Base-by-base conservation (phyloP, 441 rosid genomes). In the Rhodomyrtus psidioides region DNA sequence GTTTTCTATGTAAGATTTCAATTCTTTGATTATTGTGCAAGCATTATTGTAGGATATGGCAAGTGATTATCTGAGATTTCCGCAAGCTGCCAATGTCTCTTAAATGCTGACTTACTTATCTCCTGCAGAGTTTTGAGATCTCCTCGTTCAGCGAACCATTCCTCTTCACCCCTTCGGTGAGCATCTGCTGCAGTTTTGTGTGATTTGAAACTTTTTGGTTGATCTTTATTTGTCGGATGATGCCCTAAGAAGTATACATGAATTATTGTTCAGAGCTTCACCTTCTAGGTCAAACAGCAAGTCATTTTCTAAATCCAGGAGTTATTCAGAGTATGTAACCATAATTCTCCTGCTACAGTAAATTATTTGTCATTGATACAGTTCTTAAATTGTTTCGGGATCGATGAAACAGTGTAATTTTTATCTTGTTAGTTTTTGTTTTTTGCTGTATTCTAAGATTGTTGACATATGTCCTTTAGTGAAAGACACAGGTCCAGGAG, bases 401-500 rank as follows among this genome's bases (percentile, higher is more conserved):
- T 42, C 12, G 81, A 74, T 51, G 81, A 74, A 74, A 74, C 51
- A 21, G 7, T 42, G 5, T 7, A 70, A 24, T 6, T 42, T 42
- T 74, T 74, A 74, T 74, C 17, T 42, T 39, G 27, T 70, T 34
- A 5, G 6, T 39, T 65, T 21, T 49, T 49, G 12, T 21, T 39
- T 39, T 70, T 39, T 24, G 21, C 85, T 76, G 81, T 82, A 30
- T 83, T 76, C 42, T 55, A 83, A 74, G 27, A 74, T 74, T 39
- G 81, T 42, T 23, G 53, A 6, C 51, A 57, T 88, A 51, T 82
- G 10, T 89, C 27, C 84, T 82, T 65, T 82, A 91, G 88, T 93
- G 94, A 86, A 53, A 89, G 88, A 79, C 91, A 57, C 79, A 95
- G 89, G 85, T 92, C 95, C 58, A 94, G 95, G 92, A 96, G 98